Evolutionary conservation across 2,329 filamentous ascomycete species (phyloP), one percentile per base, ranked within the genome.

Genomic region (Apiospora kogelbergensis): DNA sequence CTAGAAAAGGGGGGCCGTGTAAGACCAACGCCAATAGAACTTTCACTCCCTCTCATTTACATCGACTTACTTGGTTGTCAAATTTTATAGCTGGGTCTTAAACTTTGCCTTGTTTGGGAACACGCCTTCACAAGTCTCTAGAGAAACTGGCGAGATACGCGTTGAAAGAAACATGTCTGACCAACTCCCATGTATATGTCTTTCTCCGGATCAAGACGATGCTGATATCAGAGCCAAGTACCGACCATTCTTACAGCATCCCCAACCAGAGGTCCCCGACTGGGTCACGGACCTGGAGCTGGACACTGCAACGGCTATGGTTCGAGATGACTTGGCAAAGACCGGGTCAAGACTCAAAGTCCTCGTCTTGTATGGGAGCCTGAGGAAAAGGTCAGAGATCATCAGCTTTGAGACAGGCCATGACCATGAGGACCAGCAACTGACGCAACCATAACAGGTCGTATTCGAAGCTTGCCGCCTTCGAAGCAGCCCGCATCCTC

Each of bases 351-450:
- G 81, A 3, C 68, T 91, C 2, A 88, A 84, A 69, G 83, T 91
- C 1, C 78, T 91, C 1, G 87, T 91, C 0, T 76, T 91, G 0
- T 88, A 89, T 74, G 89, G 89, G 1, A 90, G 88, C 74, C 77
- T 91, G 48, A 80, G 88, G 11, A 78, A 76, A 70, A 76, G 78
- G 78, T 79, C 66, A 70, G 71, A 68, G 30, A 13, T 37, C n/a
- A 30, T 13, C 63, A 1, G 41, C 20, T 7, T 17, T n/a, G 11
- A 41, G 17, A 1, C 22, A 41, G 11, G 2, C 3, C 10, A 15
- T 15, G 10, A 1, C 7, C 13, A 24, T 40, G 33, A 7, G 33
- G 7, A 33, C n/a, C 22, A 10, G 1, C 10, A 11, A 26, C 37
- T 24, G 26, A 65, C 37, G 13, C 10, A 6, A 6, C 6, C 7